Percentiles rank a stretch among this genome's conserved stretches.
These are phyloP conservation scores for Lentinula detonsa DNA, from an alignment of 768 basidiomycete genomes.

Conservation along the genomic window DNA sequence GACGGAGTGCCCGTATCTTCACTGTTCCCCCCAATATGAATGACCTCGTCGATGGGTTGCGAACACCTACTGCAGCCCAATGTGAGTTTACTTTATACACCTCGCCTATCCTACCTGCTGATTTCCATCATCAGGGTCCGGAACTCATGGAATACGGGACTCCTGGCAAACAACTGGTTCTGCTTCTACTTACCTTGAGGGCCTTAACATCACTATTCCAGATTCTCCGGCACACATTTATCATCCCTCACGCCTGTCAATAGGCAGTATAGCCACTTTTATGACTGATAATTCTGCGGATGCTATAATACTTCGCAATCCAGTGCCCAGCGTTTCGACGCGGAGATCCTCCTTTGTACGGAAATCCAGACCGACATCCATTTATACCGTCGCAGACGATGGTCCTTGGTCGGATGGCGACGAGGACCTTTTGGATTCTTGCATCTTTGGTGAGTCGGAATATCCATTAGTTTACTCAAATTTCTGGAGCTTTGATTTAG, in stretches of 20 bases:
- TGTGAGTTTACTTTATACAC: background rate
- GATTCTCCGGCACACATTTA: conserved; percentile 24
- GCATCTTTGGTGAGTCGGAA: conserved; percentile 26
- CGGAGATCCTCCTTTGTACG: background rate
- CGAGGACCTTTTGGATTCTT: conserved; percentile 26
- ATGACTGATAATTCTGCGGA: conserved; percentile 54
- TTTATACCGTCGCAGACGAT: conserved; percentile 20
- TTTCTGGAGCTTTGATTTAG: conserved; percentile 14
- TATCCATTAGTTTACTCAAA: background rate
- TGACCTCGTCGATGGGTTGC: background rate
- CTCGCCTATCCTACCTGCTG: background rate
- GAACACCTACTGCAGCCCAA: background rate
- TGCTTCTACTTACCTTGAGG: conserved; percentile 32
- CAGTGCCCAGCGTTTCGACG: conserved; percentile 3
- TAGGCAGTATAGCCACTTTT: conserved; percentile 50
- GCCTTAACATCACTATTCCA: conserved; percentile 30
- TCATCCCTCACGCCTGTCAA: conserved; percentile 29
- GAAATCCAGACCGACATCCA: background rate
- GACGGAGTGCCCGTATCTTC: conserved; percentile 8
- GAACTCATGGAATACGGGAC: conserved; percentile 24
- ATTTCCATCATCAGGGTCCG: conserved; percentile 3
- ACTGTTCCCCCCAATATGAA: background rate
- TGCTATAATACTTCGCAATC: conserved; percentile 41
- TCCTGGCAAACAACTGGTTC: conserved; percentile 42
- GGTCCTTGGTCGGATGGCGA: conserved; percentile 33